phyloP scores from a whole-genome alignment of 441 rosid species.

The Arabidopsis hybrid region DNA sequence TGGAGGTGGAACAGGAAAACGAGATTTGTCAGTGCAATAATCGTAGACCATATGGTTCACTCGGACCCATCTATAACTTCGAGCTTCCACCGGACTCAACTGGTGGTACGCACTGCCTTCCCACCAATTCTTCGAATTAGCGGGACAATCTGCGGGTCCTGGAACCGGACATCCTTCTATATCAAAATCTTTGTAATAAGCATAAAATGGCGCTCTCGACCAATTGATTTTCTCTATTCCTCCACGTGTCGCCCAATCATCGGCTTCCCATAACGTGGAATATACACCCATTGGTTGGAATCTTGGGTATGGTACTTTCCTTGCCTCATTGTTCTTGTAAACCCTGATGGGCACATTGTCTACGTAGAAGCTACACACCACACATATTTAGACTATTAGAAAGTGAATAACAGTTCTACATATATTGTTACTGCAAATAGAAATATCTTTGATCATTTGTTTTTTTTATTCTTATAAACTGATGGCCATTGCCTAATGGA shows the following conservation, averaged over 20 bases:
- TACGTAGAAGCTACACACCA: slow-evolving; percentile 54
- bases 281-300: slow-evolving; percentile 70
- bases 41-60: slow-evolving; percentile 72
- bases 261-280: slow-evolving; percentile 78
- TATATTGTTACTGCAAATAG: neutral
- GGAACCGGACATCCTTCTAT: slow-evolving; percentile 70
- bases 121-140: slow-evolving; percentile 65
- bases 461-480: neutral
- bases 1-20: slow-evolving; percentile 61
- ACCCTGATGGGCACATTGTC: slow-evolving; percentile 70
- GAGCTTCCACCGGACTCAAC: slow-evolving; percentile 55
- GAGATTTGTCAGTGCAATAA: slow-evolving; percentile 62
- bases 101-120: slow-evolving; percentile 54
- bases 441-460: slow-evolving; percentile 4
- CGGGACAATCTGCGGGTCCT: slow-evolving; percentile 54
- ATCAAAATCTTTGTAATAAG: slow-evolving; percentile 71
- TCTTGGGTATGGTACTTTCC: slow-evolving; percentile 55
- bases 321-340: slow-evolving; percentile 70
- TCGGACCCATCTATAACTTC: slow-evolving; percentile 72
- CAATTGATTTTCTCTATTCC: slow-evolving; percentile 71
- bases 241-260: slow-evolving; percentile 78
- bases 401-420: neutral
- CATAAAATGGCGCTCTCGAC: slow-evolving; percentile 66
- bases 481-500: slow-evolving; percentile 1
- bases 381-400: slow-evolving; percentile 18